Percentiles rank a stretch among this genome's conserved stretches.
Conservation (phyloP, 2,329 filamentous ascomycete genomes). For the Microdochium trichocladiopsis region DNA sequence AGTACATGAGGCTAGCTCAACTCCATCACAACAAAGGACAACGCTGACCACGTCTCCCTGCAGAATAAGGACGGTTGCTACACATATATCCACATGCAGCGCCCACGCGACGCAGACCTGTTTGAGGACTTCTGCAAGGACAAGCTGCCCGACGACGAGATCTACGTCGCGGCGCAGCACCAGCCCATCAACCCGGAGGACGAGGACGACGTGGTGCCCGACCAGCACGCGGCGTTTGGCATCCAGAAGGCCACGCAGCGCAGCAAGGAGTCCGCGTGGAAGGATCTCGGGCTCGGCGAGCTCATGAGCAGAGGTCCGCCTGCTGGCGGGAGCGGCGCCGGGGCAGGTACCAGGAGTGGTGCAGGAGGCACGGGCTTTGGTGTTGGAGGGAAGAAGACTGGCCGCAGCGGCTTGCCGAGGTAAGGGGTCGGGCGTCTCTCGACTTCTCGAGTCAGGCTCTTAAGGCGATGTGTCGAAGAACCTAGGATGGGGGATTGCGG, state of each 20-base stretch:
- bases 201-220: slow-evolving; percentile 81
- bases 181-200: slow-evolving; percentile 83
- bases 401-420: not conserved
- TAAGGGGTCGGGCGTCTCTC: not conserved
- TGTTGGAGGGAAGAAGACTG: not conserved
- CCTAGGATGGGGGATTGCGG: too few species aligned
- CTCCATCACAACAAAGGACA: too few species aligned
- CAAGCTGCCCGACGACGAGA: slow-evolving; percentile 67
- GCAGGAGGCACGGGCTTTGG: slow-evolving; percentile 5
- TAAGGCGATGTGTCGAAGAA: too few species aligned
- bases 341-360: too few species aligned
- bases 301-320: slow-evolving; percentile 59
- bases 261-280: slow-evolving; percentile 67
- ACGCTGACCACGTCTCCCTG: too few species aligned
- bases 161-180: slow-evolving; percentile 73
- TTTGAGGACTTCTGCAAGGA: slow-evolving; percentile 72
- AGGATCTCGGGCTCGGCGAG: slow-evolving; percentile 66
- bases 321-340: slow-evolving; percentile 1
- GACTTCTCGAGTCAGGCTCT: too few species aligned
- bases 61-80: slow-evolving; percentile 69
- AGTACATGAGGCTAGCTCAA: too few species aligned
- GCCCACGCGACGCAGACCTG: slow-evolving; percentile 65
- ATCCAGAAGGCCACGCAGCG: slow-evolving; percentile 75
- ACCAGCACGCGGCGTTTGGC: slow-evolving; percentile 82
- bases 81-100: slow-evolving; percentile 71